Base-by-base conservation (phyloP, 805 yeast genomes). In the Nakazawaea wyomingensis region DNA sequence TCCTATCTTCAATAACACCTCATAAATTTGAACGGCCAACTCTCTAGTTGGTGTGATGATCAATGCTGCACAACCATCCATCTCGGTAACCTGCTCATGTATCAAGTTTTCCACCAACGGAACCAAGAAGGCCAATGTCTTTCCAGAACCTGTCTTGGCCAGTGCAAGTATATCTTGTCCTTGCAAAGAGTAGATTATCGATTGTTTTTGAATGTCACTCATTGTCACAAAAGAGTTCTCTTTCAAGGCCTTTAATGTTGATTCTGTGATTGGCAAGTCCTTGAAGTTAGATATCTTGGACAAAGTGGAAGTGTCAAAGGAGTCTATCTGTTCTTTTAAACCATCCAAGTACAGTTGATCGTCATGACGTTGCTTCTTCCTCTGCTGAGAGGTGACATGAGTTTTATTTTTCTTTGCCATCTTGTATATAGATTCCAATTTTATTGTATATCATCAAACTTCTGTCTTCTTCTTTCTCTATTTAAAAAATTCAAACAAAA, bases 1-100 rank as follows among this genome's bases (percentile, higher is more conserved):
- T 18, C 96, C 97, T 41, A 89, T 80, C 52, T 81, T 84, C n/a
- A 81, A 69, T 47, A 89, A 64, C 4, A 89, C 96, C 55, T 88
- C 95, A 54, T 89, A 89, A 20, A 83, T 89, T 63, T 89, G 97
- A 49, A 87, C 80, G 0, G 96, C 96, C 52, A 89, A 65, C 56
- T 89, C 97, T 60, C 97, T 74, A 0, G 96, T 89, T 4, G 97
- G 96, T 1, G 96, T 80, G n/a, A 89, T 79, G 19, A 89, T 78
- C 45, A 89, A 66, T 0, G 96, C 96, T 5, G 96, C 96, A 31
- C 90, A 68, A 1, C 96, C 96, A 59, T 89, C 97, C 52, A 64
- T 70, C 48, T 82, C 93, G 37, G 87, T 80, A 83, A 95, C 87
- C 42, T 73, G 72, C 52, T 81, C 80, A 48, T 80, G 73, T 46